phyloP scores from a whole-genome alignment of 2,329 filamentous ascomycete species.

The Aspergillus sp. region DNA sequence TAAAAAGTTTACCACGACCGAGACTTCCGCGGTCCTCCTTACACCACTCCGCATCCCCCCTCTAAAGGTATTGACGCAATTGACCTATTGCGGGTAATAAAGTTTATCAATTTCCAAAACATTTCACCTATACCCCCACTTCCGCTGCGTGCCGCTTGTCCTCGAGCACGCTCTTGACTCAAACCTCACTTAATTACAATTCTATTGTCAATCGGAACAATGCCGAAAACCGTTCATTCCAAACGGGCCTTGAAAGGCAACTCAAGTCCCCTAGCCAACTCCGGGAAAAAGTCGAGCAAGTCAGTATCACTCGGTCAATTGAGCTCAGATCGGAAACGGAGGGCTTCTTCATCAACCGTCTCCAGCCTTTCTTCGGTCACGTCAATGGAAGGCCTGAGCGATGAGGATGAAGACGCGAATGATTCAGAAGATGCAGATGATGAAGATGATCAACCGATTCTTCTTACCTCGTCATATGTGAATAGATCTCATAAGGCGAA shows the following conservation, averaged over 20 bases:
- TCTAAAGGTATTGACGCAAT: slow-evolving; percentile 22
- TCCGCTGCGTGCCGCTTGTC: background rate
- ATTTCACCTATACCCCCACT: background rate
- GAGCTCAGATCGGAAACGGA: slow-evolving; percentile 32
- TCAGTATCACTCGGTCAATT: slow-evolving; percentile 21
- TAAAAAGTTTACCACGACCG: slow-evolving; percentile 9
- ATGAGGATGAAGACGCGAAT: slow-evolving; percentile 38
- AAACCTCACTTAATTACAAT: slow-evolving; percentile 7
- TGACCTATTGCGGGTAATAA: slow-evolving; percentile 21
- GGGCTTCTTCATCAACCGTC: slow-evolving; percentile 35
- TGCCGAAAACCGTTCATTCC: slow-evolving; percentile 26
- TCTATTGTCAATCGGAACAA: slow-evolving; percentile 20
- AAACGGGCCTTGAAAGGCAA: slow-evolving; percentile 28
- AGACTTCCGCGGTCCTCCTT: slow-evolving; percentile 4
- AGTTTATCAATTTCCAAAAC: slow-evolving; percentile 15
- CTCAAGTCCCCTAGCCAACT: slow-evolving; percentile 24
- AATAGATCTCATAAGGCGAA: slow-evolving; percentile 39
- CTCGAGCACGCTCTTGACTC: background rate
- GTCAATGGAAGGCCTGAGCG: slow-evolving; percentile 35
- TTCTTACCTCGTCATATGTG: slow-evolving; percentile 44
- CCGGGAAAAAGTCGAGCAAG: slow-evolving; percentile 27
- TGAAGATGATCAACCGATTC: slow-evolving; percentile 43
- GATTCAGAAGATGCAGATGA: slow-evolving; percentile 44
- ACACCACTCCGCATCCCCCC: slow-evolving; percentile 2
- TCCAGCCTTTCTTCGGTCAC: slow-evolving; percentile 41